Conservation (phyloP, 495 filamentous ascomycete genomes). For the Cercophora scortea region DNA sequence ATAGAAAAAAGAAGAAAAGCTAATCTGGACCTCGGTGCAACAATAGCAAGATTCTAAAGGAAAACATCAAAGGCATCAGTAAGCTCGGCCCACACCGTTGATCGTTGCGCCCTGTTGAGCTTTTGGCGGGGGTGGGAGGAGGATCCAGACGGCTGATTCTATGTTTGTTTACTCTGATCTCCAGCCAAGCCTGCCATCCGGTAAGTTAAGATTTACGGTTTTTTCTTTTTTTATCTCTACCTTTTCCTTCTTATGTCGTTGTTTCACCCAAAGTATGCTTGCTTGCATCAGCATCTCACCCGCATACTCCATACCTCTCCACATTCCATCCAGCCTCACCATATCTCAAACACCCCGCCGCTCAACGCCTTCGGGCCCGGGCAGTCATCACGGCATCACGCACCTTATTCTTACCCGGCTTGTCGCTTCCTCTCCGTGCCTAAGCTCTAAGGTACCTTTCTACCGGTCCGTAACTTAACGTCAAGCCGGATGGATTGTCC, state of each 20-base stretch:
- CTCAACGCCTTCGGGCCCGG: too few relatives aligned
- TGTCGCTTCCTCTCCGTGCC: too few relatives aligned
- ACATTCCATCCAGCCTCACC: too few relatives aligned
- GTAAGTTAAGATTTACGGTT: constrained; percentile 32
- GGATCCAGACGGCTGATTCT: neutral
- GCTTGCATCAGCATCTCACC: too few relatives aligned
- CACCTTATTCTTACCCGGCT: too few relatives aligned
- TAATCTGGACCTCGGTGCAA: neutral
- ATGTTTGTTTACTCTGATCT: constrained; percentile 1
- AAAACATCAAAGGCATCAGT: constrained; percentile 60
- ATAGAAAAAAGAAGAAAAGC: too few relatives aligned
- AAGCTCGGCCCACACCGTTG: constrained; percentile 21
- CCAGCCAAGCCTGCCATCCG: constrained; percentile 56
- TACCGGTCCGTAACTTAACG: too few relatives aligned
- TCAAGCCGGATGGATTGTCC: too few relatives aligned
- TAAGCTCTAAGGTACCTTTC: too few relatives aligned
- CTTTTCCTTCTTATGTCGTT: neutral
- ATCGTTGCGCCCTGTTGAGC: neutral
- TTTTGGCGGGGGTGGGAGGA: neutral
- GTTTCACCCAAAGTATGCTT: neutral
- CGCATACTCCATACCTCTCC: too few relatives aligned
- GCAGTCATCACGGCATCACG: too few relatives aligned
- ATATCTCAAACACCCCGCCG: too few relatives aligned
- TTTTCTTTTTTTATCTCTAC: neutral
- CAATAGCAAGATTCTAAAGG: constrained; percentile 50